Evolutionary conservation across 2,329 filamentous ascomycete species (phyloP), one percentile per base, ranked within the genome.

Genomic region (Calonectria ilicicola): DNA sequence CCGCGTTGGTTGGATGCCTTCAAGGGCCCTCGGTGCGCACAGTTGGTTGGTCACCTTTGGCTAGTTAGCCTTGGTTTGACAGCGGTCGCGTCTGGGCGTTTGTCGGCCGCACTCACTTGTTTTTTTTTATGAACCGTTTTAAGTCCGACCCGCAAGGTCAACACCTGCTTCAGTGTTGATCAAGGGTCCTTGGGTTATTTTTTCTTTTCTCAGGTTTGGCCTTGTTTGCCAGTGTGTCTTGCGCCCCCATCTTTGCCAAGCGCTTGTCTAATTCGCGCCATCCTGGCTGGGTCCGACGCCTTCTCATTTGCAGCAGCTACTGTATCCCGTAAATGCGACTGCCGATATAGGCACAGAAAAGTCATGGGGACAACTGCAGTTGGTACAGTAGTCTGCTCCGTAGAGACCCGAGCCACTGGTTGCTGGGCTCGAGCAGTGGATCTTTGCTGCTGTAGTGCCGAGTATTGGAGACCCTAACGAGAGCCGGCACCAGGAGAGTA

Each of bases 131-230:
- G 23, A 23, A 27, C 35, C 26, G 56, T 60, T 60, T 27, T 56
- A 56, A 68, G 47, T 47, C 72, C 73, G 68, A 77, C 46, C 73
- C 47, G 65, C 38, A 65, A 56, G 66, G 51, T 62, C 69, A 73
- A 66, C 60, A 35, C 58, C 58, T 66, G 49, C 46, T 42, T 56
- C 49, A 38, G 65, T 58, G n/a, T 42, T 58, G 40, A 64, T 49
- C 46, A 65, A 60, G 47, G 27, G 51, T 46, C 19, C 21, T 27
- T 40, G 29, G 38, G 21, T 17, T 42, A 14, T 12, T 29, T 60
- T 67, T 47, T 27, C 53, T 66, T 32, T 44, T 38, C 32, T 8
- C n/a, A 9, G 38, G 35, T 42, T 17, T 26, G 44, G 42, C 21
- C 21, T 42, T 29, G 32, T 42, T 38, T 38, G n/a, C 21, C 27